Percentiles rank a stretch among this genome's conserved stretches.
These are phyloP conservation scores for Rasamsonia emersonii DNA, from an alignment of 2,329 filamentous ascomycete genomes.

Conservation along the genomic window DNA sequence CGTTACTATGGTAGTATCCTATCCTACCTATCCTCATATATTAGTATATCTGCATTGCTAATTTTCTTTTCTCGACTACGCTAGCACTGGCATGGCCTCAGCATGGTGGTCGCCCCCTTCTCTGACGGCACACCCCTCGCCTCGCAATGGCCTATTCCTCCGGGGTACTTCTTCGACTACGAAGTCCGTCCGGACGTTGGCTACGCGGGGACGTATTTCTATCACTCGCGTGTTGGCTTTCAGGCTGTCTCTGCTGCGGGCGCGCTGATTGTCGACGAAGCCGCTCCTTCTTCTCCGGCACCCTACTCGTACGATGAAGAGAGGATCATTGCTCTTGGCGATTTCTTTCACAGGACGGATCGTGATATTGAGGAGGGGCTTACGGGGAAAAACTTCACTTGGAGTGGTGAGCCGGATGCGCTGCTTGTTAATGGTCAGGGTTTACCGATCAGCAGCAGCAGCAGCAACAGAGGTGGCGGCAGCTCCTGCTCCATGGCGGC, in stretches of 20 bases:
- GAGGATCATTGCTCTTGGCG: slow-evolving; percentile 45
- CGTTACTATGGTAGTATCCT: slow-evolving; percentile 45
- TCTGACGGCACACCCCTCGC: slow-evolving; percentile 55
- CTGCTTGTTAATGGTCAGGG: slow-evolving; percentile 52
- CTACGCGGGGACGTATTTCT: slow-evolving; percentile 58
- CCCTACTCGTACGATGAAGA: slow-evolving; percentile 59
- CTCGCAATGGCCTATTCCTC: slow-evolving; percentile 58
- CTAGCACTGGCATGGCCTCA: slow-evolving; percentile 61
- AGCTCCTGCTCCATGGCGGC: slow-evolving; percentile 41
- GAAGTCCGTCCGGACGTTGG: slow-evolving; percentile 47
- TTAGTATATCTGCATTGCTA: too few species aligned
- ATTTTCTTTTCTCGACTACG: neutral
- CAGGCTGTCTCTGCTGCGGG: slow-evolving; percentile 53
- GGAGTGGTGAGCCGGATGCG: slow-evolving; percentile 51
- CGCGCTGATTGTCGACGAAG: slow-evolving; percentile 48
- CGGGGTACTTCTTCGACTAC: slow-evolving; percentile 58
- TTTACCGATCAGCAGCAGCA: slow-evolving; percentile 27
- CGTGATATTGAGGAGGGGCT: slow-evolving; percentile 44
- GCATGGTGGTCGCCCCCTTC: slow-evolving; percentile 51
- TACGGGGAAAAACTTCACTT: slow-evolving; percentile 42
- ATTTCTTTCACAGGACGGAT: slow-evolving; percentile 51
- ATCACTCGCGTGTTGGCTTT: slow-evolving; percentile 59
- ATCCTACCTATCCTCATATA: neutral
- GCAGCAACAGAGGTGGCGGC: slow-evolving; percentile 15
- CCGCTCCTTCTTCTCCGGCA: slow-evolving; percentile 23